phyloP scores from a whole-genome alignment of 106 monocot species.

The Hemerocallis citrina region DNA sequence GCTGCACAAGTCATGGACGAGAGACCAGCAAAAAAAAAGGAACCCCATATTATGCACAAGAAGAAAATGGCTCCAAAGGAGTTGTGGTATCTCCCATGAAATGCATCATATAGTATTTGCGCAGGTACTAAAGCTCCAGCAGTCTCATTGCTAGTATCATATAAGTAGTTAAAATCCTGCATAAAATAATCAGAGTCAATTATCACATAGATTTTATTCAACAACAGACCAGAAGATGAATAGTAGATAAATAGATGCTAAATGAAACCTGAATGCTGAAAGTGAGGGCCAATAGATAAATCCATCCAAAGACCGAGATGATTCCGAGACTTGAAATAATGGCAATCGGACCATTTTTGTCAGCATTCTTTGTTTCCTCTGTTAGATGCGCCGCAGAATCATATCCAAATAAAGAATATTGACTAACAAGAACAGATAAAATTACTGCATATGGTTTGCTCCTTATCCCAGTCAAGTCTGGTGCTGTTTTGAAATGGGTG shows the following conservation, averaged over 20 bases:
- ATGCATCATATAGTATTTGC: constrained; percentile 77
- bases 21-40: constrained; percentile 86
- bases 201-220: background rate
- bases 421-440: constrained; percentile 61
- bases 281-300: constrained; percentile 72
- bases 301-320: constrained; percentile 77
- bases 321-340: constrained; percentile 79
- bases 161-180: constrained; percentile 63
- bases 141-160: constrained; percentile 62
- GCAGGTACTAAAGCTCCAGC: constrained; percentile 62
- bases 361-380: constrained; percentile 87
- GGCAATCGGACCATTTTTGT: constrained; percentile 73
- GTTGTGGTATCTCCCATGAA: constrained; percentile 63
- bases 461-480: constrained; percentile 46
- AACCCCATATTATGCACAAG: constrained; percentile 76
- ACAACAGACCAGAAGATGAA: background rate
- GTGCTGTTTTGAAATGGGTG: constrained; percentile 52
- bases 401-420: constrained; percentile 81
- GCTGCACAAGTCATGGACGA: constrained; percentile 88
- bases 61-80: constrained; percentile 60
- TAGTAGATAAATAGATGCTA: background rate
- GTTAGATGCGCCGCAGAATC: constrained; percentile 86
- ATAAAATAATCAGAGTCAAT: too few species aligned
- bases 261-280: constrained; percentile 77
- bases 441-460: constrained; percentile 61